Percentiles rank a stretch among this genome's conserved stretches.
These are phyloP conservation scores for Boletus reticuloceps DNA, from an alignment of 768 basidiomycete genomes.

Conservation along the genomic window DNA sequence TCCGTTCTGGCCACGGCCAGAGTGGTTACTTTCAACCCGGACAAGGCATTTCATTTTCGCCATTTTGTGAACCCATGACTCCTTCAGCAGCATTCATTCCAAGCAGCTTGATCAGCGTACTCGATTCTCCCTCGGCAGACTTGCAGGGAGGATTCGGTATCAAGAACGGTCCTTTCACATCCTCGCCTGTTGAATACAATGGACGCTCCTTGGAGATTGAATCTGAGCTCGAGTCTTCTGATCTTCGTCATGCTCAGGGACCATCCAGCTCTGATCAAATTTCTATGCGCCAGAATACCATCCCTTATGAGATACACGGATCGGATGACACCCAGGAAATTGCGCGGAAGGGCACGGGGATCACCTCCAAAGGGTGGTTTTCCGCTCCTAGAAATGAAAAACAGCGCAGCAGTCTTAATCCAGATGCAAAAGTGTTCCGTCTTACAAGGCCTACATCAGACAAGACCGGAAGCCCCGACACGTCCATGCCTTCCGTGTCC, in stretches of 20 bases:
- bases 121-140: slow-evolving; percentile 55
- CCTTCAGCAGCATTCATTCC: slow-evolving; percentile 54
- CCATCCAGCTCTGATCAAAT: slow-evolving; percentile 17
- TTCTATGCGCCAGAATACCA: slow-evolving; percentile 30
- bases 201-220: slow-evolving; percentile 27
- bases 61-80: slow-evolving; percentile 45
- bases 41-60: slow-evolving; percentile 43
- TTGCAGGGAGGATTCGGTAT: slow-evolving; percentile 37
- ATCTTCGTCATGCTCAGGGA: slow-evolving; percentile 33
- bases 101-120: slow-evolving; percentile 43
- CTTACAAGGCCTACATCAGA: slow-evolving; percentile 34
- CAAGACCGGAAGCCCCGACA: slow-evolving; percentile 11
- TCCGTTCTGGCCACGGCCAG: slow-evolving; percentile 11
- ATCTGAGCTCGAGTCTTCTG: slow-evolving; percentile 46
- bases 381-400: slow-evolving; percentile 43
- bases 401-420: slow-evolving; percentile 71
- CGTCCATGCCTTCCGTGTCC: slow-evolving; percentile 5
- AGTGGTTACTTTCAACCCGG: slow-evolving; percentile 14
- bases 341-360: slow-evolving; percentile 16
- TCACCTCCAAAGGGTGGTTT: slow-evolving; percentile 47
- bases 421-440: slow-evolving; percentile 82
- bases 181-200: slow-evolving; percentile 43
- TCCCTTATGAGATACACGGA: slow-evolving; percentile 32
- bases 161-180: slow-evolving; percentile 27
- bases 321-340: slow-evolving; percentile 14